These are phyloP conservation scores for Lolium multiflorum DNA, from an alignment of 176 grass and related monocot genomes.

Conservation along the genomic window DNA sequence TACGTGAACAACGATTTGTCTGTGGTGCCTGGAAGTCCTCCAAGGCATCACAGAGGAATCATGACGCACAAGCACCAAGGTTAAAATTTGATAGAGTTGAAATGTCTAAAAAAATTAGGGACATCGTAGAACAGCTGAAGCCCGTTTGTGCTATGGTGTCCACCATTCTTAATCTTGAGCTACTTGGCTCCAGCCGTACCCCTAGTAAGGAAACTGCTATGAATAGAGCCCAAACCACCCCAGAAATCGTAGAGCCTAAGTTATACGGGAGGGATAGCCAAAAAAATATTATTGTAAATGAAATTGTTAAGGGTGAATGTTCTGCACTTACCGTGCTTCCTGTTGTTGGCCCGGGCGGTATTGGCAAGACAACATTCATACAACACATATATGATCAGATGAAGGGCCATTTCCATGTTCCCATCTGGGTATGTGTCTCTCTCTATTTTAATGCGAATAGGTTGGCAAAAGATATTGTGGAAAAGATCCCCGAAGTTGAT, in stretches of 20 bases:
- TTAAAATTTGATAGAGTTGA: not conserved
- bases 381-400: not conserved
- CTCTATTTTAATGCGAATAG: too few relatives aligned
- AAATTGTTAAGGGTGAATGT: not conserved
- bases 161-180: not conserved
- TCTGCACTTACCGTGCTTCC: slow-evolving; percentile 32
- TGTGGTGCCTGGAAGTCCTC: not conserved
- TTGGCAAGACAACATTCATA: slow-evolving; percentile 12
- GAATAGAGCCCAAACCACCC: not conserved
- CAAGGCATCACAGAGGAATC: not conserved
- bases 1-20: not conserved
- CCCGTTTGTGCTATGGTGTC: slow-evolving; percentile 5
- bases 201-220: not conserved
- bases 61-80: not conserved
- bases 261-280: slow-evolving; percentile 40
- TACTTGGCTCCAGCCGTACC: not conserved
- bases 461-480: too few relatives aligned
- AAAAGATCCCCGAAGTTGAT: too few relatives aligned
- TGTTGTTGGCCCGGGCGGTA: not conserved
- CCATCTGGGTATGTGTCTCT: too few relatives aligned
- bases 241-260: not conserved
- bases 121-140: not conserved
- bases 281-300: not conserved
- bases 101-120: not conserved
- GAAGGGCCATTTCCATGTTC: not conserved